Evolutionary conservation across 768 basidiomycete species (phyloP), one percentile per base, ranked within the genome.

Genomic region (Hygrocybe coccinea): DNA sequence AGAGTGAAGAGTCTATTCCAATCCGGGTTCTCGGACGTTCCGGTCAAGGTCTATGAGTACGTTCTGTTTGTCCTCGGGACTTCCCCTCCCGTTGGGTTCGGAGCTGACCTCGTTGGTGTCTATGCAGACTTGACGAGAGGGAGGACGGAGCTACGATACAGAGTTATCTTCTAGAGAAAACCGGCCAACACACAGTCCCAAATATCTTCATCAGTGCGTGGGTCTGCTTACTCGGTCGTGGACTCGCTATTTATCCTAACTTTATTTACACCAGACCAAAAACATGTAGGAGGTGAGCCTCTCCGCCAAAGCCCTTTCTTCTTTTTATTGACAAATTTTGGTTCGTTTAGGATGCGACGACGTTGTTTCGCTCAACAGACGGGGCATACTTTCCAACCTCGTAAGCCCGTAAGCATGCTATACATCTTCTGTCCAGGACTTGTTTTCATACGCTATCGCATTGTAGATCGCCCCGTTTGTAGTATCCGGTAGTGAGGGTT

Each of bases 201-300:
- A 87, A 83, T 64, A 77, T 89, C 56, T 92, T 89, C 72, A 78
- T 91, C 64, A 79, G 87, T 89, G 57, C 76, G 77, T 73, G 50
- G 8, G 37, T 12, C 38, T 25, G 5, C 21, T 29, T 17, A 29
- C 25, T 19, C 5, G n/a, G 17, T 19, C 25, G 15, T 35, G 3
- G 12, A 3, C 11, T 24, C 17, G 7, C n/a, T 5, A 39, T 5
- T 6, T 52, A 15, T 19, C 36, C 19, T 9, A 11, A 8, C n/a
- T 21, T 37, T 35, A 15, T 19, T 25, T 14, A 21, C 12, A n/a
- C 29, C 34, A 58, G 45, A 56, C 48, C 49, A 50, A 49, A 50
- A 50, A 37, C 48, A 56, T 15, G 54, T 55, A 8, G 54, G 52
- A 29, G 56, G 52, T 58, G 43, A 35, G 47, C 29, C 6, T 25